These are phyloP conservation scores for Pseudogymnoascus sp. DNA, from an alignment of 2,329 filamentous ascomycete genomes.

Conservation along the genomic window DNA sequence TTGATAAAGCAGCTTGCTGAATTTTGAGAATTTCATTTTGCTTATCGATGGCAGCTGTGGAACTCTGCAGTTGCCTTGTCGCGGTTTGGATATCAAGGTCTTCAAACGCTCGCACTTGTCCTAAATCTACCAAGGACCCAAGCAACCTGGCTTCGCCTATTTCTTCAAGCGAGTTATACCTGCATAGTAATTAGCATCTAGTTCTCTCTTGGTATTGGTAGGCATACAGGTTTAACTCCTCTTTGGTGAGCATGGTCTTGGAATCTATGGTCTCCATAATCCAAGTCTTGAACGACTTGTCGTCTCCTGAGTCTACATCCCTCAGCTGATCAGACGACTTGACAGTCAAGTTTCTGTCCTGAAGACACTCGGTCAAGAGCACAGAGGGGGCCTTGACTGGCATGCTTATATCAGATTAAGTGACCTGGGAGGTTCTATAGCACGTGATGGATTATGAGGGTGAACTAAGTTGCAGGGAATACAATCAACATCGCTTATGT, in stretches of 20 bases:
- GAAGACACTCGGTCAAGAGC: slow-evolving; percentile 17
- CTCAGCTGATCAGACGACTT: slow-evolving; percentile 16
- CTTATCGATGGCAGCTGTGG: slow-evolving; percentile 57
- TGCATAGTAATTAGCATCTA: slow-evolving; percentile 23
- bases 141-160: slow-evolving; percentile 43
- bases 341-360: slow-evolving; percentile 26
- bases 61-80: slow-evolving; percentile 56
- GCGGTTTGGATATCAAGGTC: slow-evolving; percentile 56
- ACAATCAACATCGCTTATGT: slow-evolving; percentile 1
- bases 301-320: background rate
- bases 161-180: slow-evolving; percentile 44
- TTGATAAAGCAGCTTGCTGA: slow-evolving; percentile 55
- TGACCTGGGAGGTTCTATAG: background rate
- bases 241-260: slow-evolving; percentile 47
- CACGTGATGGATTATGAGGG: slow-evolving; percentile 1
- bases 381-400: background rate
- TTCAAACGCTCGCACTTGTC: slow-evolving; percentile 43
- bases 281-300: slow-evolving; percentile 35
- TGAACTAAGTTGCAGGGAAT: background rate
- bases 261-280: slow-evolving; percentile 40
- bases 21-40: slow-evolving; percentile 55
- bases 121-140: slow-evolving; percentile 39
- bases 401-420: slow-evolving; percentile 9
- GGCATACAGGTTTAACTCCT: slow-evolving; percentile 48
- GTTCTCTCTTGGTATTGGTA: background rate